Evolutionary conservation across 805 yeast genomes (phyloP), one percentile per base, ranked within the genome.

Genomic region (Saccharomycopsis javanensis): DNA sequence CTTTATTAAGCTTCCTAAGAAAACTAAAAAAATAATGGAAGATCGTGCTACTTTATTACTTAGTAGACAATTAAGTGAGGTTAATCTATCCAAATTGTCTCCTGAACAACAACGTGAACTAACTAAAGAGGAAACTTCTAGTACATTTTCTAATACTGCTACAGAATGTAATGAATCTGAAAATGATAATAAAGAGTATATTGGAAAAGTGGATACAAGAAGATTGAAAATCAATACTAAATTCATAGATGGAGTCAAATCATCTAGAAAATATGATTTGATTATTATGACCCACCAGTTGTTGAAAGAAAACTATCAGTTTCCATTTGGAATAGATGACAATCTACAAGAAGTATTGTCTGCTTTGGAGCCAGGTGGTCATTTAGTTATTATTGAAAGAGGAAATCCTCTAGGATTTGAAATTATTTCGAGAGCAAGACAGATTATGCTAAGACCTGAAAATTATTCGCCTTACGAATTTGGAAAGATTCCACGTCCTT

Each of bases 371-470:
- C 96, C 97, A 0, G 80, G 81, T 10, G 99, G 98, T 0, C 83
- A 83, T 58, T 69, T 92, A 11, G 83, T 90, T 1, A 67, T 94
- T 1, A 71, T 91, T 2, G 98, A 94, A 71, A 76, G 97, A 61
- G 99, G 99, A 2, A 87, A 86, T 57, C 88, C 97, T 0, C 66
- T 83, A 33, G 98, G 98, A 0, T 88, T 88, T 66, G 99, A 94
- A 69, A 76, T 82, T 2, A 78, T 90, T 57, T 95, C 96, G 0
- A 75, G 97, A 55, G 97, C 97, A 4, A 77, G 99, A 65, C 97
- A 92, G 68, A 71, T 88, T 3, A 81, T 89, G 79, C 72, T 92
- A n/a, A 80, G 98, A 63, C 97, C 97, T 0, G 96, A 86, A 63
- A 78, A 80, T 5, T 75, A 75, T 63, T 56, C 59, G 5, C 74